Percentiles rank a stretch among this genome's conserved stretches.
Conservation (phyloP, 1,139 yeast genomes). For the Taiozyma onychis region DNA sequence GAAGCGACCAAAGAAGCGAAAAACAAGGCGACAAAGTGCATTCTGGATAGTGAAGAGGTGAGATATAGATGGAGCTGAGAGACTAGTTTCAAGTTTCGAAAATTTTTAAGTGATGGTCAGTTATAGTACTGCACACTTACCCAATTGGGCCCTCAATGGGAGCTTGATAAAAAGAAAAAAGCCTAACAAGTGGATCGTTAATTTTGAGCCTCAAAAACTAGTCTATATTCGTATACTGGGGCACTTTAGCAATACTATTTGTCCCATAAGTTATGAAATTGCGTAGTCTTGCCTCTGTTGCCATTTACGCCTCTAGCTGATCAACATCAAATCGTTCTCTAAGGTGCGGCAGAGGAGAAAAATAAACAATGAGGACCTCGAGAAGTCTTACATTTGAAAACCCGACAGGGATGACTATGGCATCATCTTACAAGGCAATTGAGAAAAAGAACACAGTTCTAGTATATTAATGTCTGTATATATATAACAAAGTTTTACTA, state of each 20-base stretch:
- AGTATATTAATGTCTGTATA: too few relatives aligned
- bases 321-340: too few relatives aligned
- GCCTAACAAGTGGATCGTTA: not conserved
- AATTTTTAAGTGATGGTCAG: not conserved
- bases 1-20: not conserved
- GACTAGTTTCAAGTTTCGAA: not conserved
- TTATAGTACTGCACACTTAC: slow-evolving; percentile 1
- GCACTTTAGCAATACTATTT: not conserved
- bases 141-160: slow-evolving; percentile 7
- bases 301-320: too few relatives aligned
- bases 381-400: too few relatives aligned
- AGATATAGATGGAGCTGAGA: not conserved
- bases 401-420: too few relatives aligned
- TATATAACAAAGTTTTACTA: too few relatives aligned
- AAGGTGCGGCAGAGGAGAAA: too few relatives aligned
- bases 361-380: too few relatives aligned
- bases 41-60: not conserved
- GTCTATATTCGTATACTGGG: not conserved
- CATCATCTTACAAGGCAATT: too few relatives aligned
- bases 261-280: not conserved
- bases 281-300: too few relatives aligned
- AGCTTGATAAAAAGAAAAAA: not conserved
- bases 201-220: slow-evolving; percentile 5
- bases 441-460: too few relatives aligned
- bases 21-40: not conserved